These are phyloP conservation scores for Aspergillus coremiiformis DNA, from an alignment of 495 filamentous ascomycete species.

Conservation along the genomic window DNA sequence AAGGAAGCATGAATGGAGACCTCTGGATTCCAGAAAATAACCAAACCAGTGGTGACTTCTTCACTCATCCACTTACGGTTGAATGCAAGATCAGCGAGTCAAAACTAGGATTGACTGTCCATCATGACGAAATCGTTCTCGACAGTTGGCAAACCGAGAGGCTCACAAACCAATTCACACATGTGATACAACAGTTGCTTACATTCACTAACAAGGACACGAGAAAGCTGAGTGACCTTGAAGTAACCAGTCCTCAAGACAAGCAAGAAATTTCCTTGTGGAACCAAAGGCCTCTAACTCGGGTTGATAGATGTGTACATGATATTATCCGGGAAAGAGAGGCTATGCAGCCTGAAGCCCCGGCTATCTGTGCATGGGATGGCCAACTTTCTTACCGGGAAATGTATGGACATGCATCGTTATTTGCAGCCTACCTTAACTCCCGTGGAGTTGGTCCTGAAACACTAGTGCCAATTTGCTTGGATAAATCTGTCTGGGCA, in stretches of 20 bases:
- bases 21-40: conserved; percentile 42
- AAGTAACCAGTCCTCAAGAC: conserved; percentile 29
- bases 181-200: conserved; percentile 32
- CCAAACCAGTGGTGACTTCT: conserved; percentile 38
- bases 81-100: conserved; percentile 35
- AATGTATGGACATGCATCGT: conserved; percentile 28
- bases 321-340: conserved; percentile 29
- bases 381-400: conserved; percentile 37
- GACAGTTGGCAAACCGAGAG: conserved; percentile 30
- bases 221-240: conserved; percentile 24
- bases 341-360: conserved; percentile 24
- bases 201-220: conserved; percentile 19
- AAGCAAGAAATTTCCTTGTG: conserved; percentile 26
- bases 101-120: conserved; percentile 22
- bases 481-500: conserved; percentile 51
- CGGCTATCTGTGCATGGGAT: conserved; percentile 39
- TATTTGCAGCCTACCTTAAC: conserved; percentile 30
- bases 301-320: conserved; percentile 42
- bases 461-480: conserved; percentile 47
- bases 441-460: conserved; percentile 44
- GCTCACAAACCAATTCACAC: conserved; percentile 26
- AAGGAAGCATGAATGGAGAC: conserved; percentile 21
- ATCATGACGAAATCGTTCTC: conserved; percentile 35
- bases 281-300: conserved; percentile 23
- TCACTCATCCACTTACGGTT: conserved; percentile 43